phyloP scores from a whole-genome alignment of 1,284 basidiomycete species.

The Puccinia triticina region DNA sequence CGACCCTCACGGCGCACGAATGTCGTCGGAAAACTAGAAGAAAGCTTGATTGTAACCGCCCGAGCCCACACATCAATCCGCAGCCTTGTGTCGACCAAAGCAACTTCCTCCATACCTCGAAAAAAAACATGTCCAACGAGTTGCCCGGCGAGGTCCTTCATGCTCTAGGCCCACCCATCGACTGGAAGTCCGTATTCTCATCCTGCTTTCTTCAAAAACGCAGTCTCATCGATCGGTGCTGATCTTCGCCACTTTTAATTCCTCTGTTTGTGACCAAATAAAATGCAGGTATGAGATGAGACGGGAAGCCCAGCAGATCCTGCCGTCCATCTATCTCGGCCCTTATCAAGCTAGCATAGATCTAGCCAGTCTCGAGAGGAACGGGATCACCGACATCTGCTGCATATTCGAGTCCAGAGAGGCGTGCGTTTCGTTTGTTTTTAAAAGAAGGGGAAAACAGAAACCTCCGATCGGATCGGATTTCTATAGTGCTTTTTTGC shows the following conservation, averaged over 20 bases:
- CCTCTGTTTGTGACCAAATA: slow-evolving; percentile 28
- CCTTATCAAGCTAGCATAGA: slow-evolving; percentile 85
- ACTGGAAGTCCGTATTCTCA: slow-evolving; percentile 31
- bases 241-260: background rate
- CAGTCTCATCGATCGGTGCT: background rate
- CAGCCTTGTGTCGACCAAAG: no score
- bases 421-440: slow-evolving; percentile 63
- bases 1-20: no score
- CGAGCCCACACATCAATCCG: no score
- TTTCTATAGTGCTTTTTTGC: no score
- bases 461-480: slow-evolving; percentile 3
- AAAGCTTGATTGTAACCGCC: no score
- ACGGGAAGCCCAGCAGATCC: slow-evolving; percentile 84
- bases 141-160: slow-evolving; percentile 11
- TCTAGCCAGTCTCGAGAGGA: slow-evolving; percentile 68
- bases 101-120: no score
- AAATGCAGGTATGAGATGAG: slow-evolving; percentile 84
- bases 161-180: slow-evolving; percentile 20
- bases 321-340: slow-evolving; percentile 79
- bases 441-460: background rate
- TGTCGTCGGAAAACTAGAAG: no score
- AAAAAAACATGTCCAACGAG: background rate
- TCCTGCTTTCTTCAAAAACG: no score
- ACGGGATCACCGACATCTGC: slow-evolving; percentile 77
- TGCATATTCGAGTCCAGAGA: slow-evolving; percentile 58